These are phyloP conservation scores for Carex kokanica DNA, from an alignment of 176 grass and related monocot genomes.

Conservation along the genomic window DNA sequence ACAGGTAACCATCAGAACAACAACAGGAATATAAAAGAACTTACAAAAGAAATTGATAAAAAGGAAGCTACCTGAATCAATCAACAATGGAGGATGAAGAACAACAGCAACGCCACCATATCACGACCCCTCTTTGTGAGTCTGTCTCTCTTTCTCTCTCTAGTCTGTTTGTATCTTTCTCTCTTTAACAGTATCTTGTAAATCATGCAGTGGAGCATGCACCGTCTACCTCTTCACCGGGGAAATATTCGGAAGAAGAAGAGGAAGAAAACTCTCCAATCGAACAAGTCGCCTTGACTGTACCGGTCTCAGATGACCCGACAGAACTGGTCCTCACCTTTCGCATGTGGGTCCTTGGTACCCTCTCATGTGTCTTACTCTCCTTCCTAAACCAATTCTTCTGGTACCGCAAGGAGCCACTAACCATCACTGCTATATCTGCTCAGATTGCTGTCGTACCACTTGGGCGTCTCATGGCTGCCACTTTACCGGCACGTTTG, in stretches of 20 bases:
- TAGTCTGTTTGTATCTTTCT: neutral
- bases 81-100: constrained; percentile 27
- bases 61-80: neutral
- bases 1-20: neutral
- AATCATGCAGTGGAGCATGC: constrained; percentile 27
- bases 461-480: constrained; percentile 69
- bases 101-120: constrained; percentile 19
- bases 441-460: constrained; percentile 93
- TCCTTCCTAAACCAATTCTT: constrained; percentile 97
- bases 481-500: constrained; percentile 11
- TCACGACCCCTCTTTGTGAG: constrained; percentile 50
- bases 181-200: neutral
- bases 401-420: constrained; percentile 94
- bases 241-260: neutral
- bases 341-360: constrained; percentile 93
- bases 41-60: neutral
- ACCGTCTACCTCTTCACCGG: constrained; percentile 11
- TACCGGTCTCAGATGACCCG: constrained; percentile 69
- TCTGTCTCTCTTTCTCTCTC: neutral
- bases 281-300: constrained; percentile 93
- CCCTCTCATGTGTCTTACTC: constrained; percentile 60
- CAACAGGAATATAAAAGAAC: neutral
- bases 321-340: constrained; percentile 64
- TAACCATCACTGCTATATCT: constrained; percentile 82
- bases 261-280: constrained; percentile 78